Conservation (phyloP, 768 basidiomycete genomes). For the Goffeauzyma gilvescens region DNA sequence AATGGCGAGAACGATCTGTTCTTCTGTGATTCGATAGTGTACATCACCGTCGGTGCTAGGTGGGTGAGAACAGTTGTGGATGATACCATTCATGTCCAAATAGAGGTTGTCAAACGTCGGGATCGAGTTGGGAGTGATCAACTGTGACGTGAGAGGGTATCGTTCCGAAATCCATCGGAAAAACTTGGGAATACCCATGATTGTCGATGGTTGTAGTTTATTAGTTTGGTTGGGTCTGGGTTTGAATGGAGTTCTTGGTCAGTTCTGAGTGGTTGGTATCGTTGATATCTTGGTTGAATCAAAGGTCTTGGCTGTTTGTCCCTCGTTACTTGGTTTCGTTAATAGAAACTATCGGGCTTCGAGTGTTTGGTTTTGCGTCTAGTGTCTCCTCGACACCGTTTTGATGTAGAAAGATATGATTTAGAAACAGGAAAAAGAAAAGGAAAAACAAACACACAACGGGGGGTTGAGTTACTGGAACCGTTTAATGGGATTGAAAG, state of each 20-base stretch:
- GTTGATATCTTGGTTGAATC: neutral
- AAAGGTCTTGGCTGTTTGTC: neutral
- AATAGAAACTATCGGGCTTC: no score
- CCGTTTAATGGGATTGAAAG: no score
- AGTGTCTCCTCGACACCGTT: no score
- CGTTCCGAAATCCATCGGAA: constrained; percentile 97
- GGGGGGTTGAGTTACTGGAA: no score
- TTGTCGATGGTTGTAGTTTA: no score
- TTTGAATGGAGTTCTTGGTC: constrained; percentile 1
- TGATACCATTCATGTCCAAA: constrained; percentile 33
- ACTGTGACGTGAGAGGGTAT: constrained; percentile 91
- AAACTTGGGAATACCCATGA: constrained; percentile 42
- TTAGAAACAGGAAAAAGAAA: no score
- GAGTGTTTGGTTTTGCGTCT: no score
- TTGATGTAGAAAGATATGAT: no score
- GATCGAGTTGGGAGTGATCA: constrained; percentile 96
- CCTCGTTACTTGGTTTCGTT: neutral
- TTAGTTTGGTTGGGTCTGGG: no score
- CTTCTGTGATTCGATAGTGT: constrained; percentile 85
- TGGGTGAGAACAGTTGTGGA: constrained; percentile 65
- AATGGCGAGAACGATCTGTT: constrained; percentile 91
- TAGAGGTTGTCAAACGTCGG: constrained; percentile 62
- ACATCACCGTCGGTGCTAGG: constrained; percentile 69
- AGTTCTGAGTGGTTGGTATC: neutral
- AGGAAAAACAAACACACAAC: no score